Conservation (phyloP, 1,284 basidiomycete species). For the Lentinula novae-zelandiae region DNA sequence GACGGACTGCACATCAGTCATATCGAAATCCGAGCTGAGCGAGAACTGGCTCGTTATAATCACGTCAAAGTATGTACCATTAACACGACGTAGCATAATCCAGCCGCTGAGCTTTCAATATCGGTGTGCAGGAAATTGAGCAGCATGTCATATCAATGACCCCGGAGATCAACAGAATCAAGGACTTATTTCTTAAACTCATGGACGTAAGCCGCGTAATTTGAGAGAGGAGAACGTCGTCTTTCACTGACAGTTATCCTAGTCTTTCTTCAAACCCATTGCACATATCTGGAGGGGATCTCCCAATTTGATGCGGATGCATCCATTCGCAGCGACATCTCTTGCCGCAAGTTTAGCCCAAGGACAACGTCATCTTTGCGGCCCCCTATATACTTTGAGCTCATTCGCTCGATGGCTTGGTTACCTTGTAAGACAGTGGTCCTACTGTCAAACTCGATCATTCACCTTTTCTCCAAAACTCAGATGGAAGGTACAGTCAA, state of each 20-base stretch:
- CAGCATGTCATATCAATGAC: constrained; percentile 73
- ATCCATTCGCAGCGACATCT: constrained; percentile 51
- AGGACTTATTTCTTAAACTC: constrained; percentile 54
- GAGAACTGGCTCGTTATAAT: constrained; percentile 58
- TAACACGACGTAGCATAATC: not conserved
- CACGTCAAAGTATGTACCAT: constrained; percentile 70
- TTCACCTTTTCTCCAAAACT: constrained; percentile 5
- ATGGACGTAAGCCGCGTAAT: constrained; percentile 60
- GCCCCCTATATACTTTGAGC: constrained; percentile 41
- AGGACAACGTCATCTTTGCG: constrained; percentile 40
- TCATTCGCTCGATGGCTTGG: constrained; percentile 75
- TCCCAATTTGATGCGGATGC: constrained; percentile 33
- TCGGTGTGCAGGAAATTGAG: constrained; percentile 47
- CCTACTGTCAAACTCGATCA: not conserved
- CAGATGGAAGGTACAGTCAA: constrained; percentile 79
- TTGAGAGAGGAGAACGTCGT: not conserved
- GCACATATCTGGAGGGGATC: constrained; percentile 22
- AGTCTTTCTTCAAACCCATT: constrained; percentile 18
- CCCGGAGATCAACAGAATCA: constrained; percentile 52
- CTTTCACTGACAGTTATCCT: not conserved
- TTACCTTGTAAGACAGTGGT: constrained; percentile 57
- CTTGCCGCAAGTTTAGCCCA: constrained; percentile 28
- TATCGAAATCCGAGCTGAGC: constrained; percentile 93
- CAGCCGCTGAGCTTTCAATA: not conserved
- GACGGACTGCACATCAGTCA: constrained; percentile 95